Evolutionary conservation across 169 alveolate species (phyloP), one percentile per base, ranked within the genome.

Genomic region (Plasmodium blacklocki): DNA sequence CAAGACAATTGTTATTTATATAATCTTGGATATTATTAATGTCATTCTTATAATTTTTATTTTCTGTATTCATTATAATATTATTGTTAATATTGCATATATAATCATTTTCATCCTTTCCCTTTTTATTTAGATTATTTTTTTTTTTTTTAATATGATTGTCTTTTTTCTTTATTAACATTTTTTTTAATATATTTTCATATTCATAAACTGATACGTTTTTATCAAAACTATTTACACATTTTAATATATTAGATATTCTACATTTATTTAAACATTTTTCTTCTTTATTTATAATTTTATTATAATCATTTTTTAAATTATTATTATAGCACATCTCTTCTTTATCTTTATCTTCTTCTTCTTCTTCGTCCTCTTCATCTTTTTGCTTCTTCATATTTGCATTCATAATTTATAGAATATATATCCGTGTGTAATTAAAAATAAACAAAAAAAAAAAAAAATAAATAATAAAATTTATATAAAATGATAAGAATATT

Each of bases 211-310:
- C 19, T 14, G 73, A 23, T 12, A 64, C 19, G 12, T 64, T 64
- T 29, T 64, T 64, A 21, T 64, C 56, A 7, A 32, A 23, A 15
- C 45, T 64, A 12, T 64, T 64, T 29, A 64, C 26, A 23, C 49
- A 29, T 7, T 32, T 64, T 64, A 64, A 64, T 29, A 64, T 64
- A 64, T 64, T 64, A n/a, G 52, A 26, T 64, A 64, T 14, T 11
- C 26, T 11, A n/a, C 11, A 11, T 29, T 23, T 64, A 23, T 64
- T 64, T 21, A 29, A 14, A 64, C 3, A 32, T 8, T 63, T 47
- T 64, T 64, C 73, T 64, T 19, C 73, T 14, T 64, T 29, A 64
- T 64, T 12, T 23, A 29, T 32, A n/a, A 29, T 9, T 23, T 23
- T 64, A 29, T 64, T 64, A 29, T 11, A 7, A 1, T 19, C 11